Conservation (phyloP, 1,284 basidiomycete genomes). For the Moesziomyces sp. region DNA sequence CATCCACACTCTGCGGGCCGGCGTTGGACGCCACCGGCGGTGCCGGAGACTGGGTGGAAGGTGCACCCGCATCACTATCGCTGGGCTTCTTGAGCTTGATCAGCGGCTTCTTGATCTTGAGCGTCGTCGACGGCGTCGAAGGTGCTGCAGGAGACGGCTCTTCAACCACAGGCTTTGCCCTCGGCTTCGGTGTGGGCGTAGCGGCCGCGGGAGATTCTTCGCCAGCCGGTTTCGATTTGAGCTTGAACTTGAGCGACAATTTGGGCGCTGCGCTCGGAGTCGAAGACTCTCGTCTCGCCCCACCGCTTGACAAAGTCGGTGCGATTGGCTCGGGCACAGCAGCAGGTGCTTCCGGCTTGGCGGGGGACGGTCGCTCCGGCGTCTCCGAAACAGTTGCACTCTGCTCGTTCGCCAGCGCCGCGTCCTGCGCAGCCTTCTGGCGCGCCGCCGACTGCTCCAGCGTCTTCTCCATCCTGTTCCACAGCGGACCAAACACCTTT, state of each 20-base stretch:
- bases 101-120: slow-evolving; percentile 49
- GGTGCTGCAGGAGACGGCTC: slow-evolving; percentile 11
- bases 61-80: slow-evolving; percentile 16
- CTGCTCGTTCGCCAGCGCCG: slow-evolving; percentile 29
- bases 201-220: slow-evolving; percentile 26
- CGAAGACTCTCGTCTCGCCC: slow-evolving; percentile 17
- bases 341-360: slow-evolving; percentile 17
- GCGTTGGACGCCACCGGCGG: slow-evolving; percentile 6
- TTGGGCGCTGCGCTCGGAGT: slow-evolving; percentile 27
- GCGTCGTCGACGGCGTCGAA: slow-evolving; percentile 11
- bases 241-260: slow-evolving; percentile 44
- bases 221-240: slow-evolving; percentile 28
- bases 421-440: slow-evolving; percentile 49
- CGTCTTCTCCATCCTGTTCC: slow-evolving; percentile 69
- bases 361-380: slow-evolving; percentile 25
- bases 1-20: slow-evolving; percentile 34
- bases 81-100: slow-evolving; percentile 47
- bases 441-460: slow-evolving; percentile 65
- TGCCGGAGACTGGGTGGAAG: slow-evolving; percentile 9
- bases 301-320: slow-evolving; percentile 1
- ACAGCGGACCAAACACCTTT: slow-evolving; percentile 84
- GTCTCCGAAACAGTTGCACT: slow-evolving; percentile 10
- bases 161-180: not conserved
- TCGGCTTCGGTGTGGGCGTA: slow-evolving; percentile 24
- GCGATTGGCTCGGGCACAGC: not conserved